Base-by-base conservation (phyloP, 1,284 basidiomycete genomes). In the Pascua sp. region DNA sequence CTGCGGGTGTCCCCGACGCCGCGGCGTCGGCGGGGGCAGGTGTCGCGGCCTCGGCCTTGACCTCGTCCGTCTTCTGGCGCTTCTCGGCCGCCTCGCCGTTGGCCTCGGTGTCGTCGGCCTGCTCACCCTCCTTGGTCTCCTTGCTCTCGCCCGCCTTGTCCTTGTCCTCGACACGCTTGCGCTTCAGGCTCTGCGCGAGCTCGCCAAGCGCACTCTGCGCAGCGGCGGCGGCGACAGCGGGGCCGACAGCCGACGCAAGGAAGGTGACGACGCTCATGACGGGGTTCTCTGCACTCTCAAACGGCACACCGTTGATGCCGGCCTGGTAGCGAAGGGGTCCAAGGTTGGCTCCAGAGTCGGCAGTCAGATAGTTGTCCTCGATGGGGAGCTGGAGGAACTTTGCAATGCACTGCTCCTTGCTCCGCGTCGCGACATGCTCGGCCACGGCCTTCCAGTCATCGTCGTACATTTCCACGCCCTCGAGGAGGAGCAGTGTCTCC, bases 261-360 rank as follows among this genome's bases (percentile, higher is more conserved):
- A 98, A 98, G 1, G 95, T 91, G 12, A 98, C 93, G 24, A 98
- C 94, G 75, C 90, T 93, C 92, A 98, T 93, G 39, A 98, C 92
- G 0, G 95, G 95, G 73, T 98, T 98, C 71, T 98, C 96, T 1
- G 90, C 86, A 70, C 93, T 89, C 63, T 93, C 89, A 72, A 98
- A 96, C 0, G 95, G 95, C 57, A 95, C 81, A 9, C 88, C 76
- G 47, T 77, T 77, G 41, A 76, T 54, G 11, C 75, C 74, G 8
- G 74, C 71, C 51, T 73, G 73, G 62, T 88, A 93, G 64, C 88
- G 81, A 55, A 97, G 78, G 1, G 89, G 84, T 8, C 92, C 93
- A 71, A 90, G 84, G 54, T 82, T 75, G 12, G 73, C 70, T 5
- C 67, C 71, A 4, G 70, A 65, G 59, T 77, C 68, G 32, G 71